phyloP scores from a whole-genome alignment of 164 flowering plant species.

The Hamamelis virginiana region DNA sequence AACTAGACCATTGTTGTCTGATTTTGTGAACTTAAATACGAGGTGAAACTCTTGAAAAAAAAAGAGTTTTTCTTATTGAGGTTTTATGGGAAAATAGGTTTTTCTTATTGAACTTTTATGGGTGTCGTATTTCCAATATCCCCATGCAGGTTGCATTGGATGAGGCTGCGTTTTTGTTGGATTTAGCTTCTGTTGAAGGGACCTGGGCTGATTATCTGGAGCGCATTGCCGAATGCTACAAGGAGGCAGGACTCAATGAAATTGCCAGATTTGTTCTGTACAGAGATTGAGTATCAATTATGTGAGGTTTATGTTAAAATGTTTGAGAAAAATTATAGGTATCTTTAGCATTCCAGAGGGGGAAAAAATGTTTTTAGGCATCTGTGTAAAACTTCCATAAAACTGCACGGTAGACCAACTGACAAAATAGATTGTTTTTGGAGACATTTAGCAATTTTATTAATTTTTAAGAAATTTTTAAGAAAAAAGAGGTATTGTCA shows the following conservation, averaged over 20 bases:
- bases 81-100: background rate
- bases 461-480: background rate
- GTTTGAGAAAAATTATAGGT: background rate
- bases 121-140: background rate
- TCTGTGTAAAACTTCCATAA: background rate
- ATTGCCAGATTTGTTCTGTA: conserved; percentile 66
- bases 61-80: no score
- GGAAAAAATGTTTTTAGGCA: background rate
- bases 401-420: background rate
- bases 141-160: conserved; percentile 72
- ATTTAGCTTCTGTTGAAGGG: conserved; percentile 86
- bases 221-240: conserved; percentile 75
- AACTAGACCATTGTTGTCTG: background rate
- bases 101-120: no score
- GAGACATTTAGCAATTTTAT: background rate
- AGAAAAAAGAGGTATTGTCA: no score
- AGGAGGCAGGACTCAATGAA: conserved; percentile 69
- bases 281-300: conserved; percentile 36
- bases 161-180: conserved; percentile 90
- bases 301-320: background rate
- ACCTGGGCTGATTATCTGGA: conserved; percentile 67
- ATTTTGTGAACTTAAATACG: background rate
- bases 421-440: background rate
- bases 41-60: background rate
- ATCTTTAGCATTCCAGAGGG: background rate